Percentiles rank a stretch among this genome's conserved stretches.
Evolutionary conservation across 129 eudicot species (phyloP).

Genomic region (Lonicera japonica): DNA sequence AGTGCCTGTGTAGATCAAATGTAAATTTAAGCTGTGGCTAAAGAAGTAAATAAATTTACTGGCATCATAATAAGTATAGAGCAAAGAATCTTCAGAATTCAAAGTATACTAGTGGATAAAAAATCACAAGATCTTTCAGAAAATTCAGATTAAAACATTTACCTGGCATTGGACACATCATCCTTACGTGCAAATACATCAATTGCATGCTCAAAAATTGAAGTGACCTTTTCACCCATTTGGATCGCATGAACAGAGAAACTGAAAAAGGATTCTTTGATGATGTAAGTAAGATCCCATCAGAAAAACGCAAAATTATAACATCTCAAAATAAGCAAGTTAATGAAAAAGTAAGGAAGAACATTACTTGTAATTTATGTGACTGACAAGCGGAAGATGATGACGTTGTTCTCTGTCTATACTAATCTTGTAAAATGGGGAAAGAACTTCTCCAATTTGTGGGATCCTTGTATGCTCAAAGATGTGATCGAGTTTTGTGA

Average conservation of each 20-base stretch:
- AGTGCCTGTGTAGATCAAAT: too few species aligned
- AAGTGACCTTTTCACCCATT: conserved; percentile 82
- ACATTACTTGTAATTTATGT: conserved; percentile 76
- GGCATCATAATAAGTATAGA: not conserved
- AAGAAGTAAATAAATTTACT: not conserved
- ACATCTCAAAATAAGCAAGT: conserved; percentile 1
- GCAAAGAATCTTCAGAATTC: not conserved
- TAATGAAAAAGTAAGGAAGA: conserved; percentile 4
- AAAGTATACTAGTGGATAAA: not conserved
- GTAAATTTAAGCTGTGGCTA: too few species aligned
- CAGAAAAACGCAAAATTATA: not conserved
- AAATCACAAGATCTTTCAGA: conserved; percentile 9
- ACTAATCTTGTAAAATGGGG: conserved; percentile 68
- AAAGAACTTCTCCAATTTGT: conserved; percentile 59
- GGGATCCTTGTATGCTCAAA: conserved; percentile 92
- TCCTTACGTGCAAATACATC: conserved; percentile 77
- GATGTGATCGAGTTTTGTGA: conserved; percentile 91
- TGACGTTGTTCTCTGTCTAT: conserved; percentile 54
- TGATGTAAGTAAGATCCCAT: conserved; percentile 3
- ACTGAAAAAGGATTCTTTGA: conserved; percentile 40
- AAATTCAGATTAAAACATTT: conserved; percentile 13
- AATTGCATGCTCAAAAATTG: conserved; percentile 79
- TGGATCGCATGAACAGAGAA: conserved; percentile 95
- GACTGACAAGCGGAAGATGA: conserved; percentile 83
- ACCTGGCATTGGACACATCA: conserved; percentile 56